Evolutionary conservation across 768 basidiomycete genomes (phyloP), one percentile per base, ranked within the genome.

Genomic region (Lactarius tabidus): DNA sequence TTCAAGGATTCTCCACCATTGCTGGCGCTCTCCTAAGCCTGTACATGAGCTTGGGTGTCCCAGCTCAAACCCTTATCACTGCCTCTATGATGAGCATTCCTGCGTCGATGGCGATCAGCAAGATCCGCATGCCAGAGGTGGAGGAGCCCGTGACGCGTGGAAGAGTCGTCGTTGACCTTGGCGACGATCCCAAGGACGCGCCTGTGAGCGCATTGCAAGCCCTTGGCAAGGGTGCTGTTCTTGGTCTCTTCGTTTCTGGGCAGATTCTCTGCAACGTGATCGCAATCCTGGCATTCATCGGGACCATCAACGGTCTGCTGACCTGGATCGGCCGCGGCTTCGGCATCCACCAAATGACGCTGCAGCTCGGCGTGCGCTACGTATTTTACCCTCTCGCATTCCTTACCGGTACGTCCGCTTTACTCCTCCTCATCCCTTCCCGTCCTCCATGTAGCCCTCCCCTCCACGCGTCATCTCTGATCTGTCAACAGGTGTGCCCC

Each of bases 51-150:
- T 79, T 89, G 69, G 92, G 89, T 45, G 89, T 93, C 35, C 90
- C 90, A 10, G 74, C 90, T 6, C 82, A 88, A 74, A 94, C 90
- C 72, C 80, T 93, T 28, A 80, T 94, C 70, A 95, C 93, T 2
- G 89, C 94, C 6, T 93, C 91, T 10, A 89, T 95, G 65, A 96
- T 96, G 94, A 90, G 88, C 74, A 96, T 97, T 66, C 95, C 95
- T 26, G 95, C 94, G 0, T 94, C 93, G 17, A 95, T 96, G 73
- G 84, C 93, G 2, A 94, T 96, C 71, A 90, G 88, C 74, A 96
- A 96, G 77, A 80, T 95, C 71, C 90, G 93, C 52, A 69, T 87
- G 39, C 94, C 94, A 0, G 94, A 96, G 77, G 74, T 81, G 31
- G 93, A 94, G 26, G 90, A 90, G 69, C 93, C 93, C 35, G 83